These are phyloP conservation scores for Paraphoma chrysanthemicola DNA, from an alignment of 2,329 filamentous ascomycete species.

Conservation along the genomic window DNA sequence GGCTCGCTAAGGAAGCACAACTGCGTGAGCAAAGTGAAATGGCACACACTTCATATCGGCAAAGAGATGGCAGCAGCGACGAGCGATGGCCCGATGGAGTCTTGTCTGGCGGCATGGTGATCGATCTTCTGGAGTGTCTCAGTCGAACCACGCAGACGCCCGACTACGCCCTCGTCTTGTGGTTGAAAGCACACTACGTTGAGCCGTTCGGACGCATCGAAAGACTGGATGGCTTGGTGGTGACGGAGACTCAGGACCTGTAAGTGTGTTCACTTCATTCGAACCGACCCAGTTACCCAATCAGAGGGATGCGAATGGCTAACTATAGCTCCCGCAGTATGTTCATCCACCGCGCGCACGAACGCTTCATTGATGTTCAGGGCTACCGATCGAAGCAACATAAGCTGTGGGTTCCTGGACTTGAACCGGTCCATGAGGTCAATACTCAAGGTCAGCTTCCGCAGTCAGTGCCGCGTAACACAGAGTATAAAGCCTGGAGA, in stretches of 20 bases:
- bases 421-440: slow-evolving; percentile 4
- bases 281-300: background rate
- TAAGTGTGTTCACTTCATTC: background rate
- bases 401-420: slow-evolving; percentile 10
- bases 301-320: background rate
- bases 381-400: background rate
- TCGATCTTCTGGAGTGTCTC: slow-evolving; percentile 13
- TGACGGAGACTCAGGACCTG: slow-evolving; percentile 1
- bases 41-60: background rate
- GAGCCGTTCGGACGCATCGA: slow-evolving; percentile 12
- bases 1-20: too few relatives aligned
- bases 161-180: slow-evolving; percentile 8
- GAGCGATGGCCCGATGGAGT: slow-evolving; percentile 7
- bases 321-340: background rate
- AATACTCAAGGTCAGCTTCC: too few relatives aligned
- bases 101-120: slow-evolving; percentile 5
- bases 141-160: background rate
- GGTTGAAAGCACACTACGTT: slow-evolving; percentile 13
- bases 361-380: slow-evolving; percentile 2
- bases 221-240: slow-evolving; percentile 15
- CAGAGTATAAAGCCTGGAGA: background rate
- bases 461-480: background rate
- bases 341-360: slow-evolving; percentile 3
- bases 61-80: background rate
- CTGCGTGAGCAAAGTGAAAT: background rate